Evolutionary conservation across 805 yeast species (phyloP).

Genomic region (Yueomyces sp.): DNA sequence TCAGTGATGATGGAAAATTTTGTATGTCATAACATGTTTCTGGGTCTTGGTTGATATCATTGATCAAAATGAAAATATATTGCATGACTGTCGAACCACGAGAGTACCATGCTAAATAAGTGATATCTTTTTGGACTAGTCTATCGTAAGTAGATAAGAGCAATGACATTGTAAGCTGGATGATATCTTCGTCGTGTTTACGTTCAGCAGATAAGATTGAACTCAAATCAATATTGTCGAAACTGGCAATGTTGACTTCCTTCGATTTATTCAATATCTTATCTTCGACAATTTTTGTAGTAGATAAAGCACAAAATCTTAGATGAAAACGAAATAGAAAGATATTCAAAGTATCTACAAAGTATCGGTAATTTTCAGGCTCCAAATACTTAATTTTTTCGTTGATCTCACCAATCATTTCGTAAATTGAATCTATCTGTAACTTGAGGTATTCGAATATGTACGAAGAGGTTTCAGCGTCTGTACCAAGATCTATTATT

Average conservation of each 20-base stretch:
- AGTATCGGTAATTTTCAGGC: constrained; percentile 7
- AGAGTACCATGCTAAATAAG: constrained; percentile 16
- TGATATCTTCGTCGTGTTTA: constrained; percentile 7
- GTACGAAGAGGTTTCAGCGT: constrained; percentile 1
- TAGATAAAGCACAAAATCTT: constrained; percentile 11
- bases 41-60: constrained; percentile 14
- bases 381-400: constrained; percentile 1
- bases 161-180: constrained; percentile 12
- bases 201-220: constrained; percentile 5
- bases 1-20: constrained; percentile 1
- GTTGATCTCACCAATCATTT: constrained; percentile 5
- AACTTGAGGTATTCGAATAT: background rate
- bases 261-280: constrained; percentile 5
- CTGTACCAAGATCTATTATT: constrained; percentile 10
- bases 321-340: constrained; percentile 16
- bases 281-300: constrained; percentile 6
- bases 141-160: constrained; percentile 15
- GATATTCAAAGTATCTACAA: constrained; percentile 12
- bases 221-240: background rate
- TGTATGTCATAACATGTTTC: constrained; percentile 3
- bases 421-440: constrained; percentile 5
- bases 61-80: constrained; percentile 16
- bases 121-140: constrained; percentile 9
- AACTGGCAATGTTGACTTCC: background rate
- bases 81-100: constrained; percentile 22